A percentile compares a stretch with the other conserved stretches of the same genome.
Conservation (phyloP, 2,329 filamentous ascomycete species). For the Colletotrichum sp. region DNA sequence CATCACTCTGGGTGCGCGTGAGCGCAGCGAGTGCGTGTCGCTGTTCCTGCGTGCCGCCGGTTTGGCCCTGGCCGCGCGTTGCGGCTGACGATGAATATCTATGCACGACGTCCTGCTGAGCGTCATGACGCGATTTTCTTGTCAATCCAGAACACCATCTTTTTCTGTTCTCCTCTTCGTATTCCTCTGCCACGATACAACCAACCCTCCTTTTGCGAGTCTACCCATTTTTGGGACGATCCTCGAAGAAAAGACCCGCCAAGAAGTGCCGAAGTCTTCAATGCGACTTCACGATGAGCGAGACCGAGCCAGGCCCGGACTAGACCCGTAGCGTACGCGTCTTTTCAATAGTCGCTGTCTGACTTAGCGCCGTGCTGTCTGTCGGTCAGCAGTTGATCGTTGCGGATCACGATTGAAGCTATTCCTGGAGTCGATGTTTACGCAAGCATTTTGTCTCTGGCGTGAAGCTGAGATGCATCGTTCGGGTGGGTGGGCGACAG, state of each 20-base stretch:
- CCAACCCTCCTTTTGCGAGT: background rate
- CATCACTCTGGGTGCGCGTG: background rate
- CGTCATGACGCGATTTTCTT: background rate
- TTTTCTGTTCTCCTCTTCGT: background rate
- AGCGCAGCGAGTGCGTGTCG: background rate
- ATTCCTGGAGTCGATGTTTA: background rate
- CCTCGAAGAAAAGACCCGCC: background rate
- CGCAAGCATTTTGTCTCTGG: background rate
- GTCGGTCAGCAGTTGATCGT: background rate
- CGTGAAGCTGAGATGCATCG: background rate
- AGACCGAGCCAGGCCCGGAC: background rate
- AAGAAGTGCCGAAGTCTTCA: background rate
- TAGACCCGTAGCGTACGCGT: background rate
- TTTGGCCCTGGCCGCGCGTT: background rate
- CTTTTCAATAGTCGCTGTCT: background rate
- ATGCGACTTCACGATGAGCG: background rate
- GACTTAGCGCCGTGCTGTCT: background rate
- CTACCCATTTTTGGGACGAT: background rate
- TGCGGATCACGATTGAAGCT: background rate
- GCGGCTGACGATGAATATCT: background rate
- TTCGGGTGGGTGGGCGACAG: background rate
- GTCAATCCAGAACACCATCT: background rate
- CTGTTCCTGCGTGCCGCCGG: background rate
- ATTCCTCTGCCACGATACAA: background rate
- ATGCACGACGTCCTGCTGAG: background rate